Conservation (phyloP, 768 basidiomycete genomes). For the Kwoniella sp. region DNA sequence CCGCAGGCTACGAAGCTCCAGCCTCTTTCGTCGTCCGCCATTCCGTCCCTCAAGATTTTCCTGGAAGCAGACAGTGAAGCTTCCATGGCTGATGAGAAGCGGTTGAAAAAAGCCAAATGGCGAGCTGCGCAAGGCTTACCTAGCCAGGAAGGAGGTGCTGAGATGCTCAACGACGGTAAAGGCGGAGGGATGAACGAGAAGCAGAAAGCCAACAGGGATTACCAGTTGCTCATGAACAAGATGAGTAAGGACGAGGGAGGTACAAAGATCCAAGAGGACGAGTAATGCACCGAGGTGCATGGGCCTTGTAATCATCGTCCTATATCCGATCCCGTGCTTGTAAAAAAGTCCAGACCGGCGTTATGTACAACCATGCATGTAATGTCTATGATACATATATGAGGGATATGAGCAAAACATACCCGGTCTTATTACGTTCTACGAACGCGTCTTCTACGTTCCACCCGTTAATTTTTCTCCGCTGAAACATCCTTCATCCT, state of each 20-base stretch:
- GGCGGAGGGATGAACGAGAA: constrained; percentile 32
- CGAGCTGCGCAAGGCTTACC: constrained; percentile 51
- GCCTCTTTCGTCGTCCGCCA: constrained; percentile 74
- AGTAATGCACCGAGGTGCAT: background rate
- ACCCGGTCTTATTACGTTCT: no score
- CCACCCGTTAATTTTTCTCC: constrained; percentile 1
- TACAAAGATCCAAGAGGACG: background rate
- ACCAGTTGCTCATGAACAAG: constrained; percentile 43
- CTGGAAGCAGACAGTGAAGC: constrained; percentile 74
- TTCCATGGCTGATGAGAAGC: constrained; percentile 68
- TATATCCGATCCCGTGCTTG: no score
- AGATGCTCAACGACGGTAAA: constrained; percentile 24
- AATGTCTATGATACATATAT: constrained; percentile 4
- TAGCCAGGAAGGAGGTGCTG: constrained; percentile 41
- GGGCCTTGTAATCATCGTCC: no score
- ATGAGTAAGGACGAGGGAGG: constrained; percentile 33
- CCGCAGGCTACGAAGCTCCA: constrained; percentile 60
- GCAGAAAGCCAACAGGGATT: constrained; percentile 41
- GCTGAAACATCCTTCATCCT: constrained; percentile 63
- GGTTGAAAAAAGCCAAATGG: constrained; percentile 68
- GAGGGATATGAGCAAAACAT: no score
- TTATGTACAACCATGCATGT: constrained; percentile 19
- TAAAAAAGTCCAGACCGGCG: background rate
- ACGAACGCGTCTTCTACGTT: no score
- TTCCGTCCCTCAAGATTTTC: constrained; percentile 81